phyloP scores from a whole-genome alignment of 176 grass and related monocot species.

The Carex scoparia region DNA sequence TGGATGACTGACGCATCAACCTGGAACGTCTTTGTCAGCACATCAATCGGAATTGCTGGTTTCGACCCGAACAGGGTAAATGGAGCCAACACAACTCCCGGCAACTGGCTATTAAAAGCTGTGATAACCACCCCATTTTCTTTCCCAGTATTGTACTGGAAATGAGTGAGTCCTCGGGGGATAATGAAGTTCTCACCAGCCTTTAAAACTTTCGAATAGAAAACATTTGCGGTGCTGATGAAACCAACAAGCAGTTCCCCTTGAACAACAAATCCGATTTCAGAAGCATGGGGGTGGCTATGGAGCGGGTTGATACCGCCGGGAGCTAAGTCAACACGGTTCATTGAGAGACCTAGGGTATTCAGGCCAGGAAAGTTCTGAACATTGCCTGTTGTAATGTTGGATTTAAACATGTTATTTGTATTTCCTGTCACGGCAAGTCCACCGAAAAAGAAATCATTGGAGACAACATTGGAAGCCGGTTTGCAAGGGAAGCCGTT shows the following conservation, averaged over 20 bases:
- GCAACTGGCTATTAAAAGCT: conserved; percentile 50
- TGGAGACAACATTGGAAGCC: background rate
- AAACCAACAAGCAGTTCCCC: conserved; percentile 57
- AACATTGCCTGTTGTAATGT: conserved; percentile 46
- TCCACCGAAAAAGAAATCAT: conserved; percentile 50
- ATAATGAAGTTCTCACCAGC: conserved; percentile 50
- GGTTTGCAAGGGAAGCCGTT: conserved; percentile 57
- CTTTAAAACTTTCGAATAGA: conserved; percentile 40
- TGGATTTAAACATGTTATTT: conserved; percentile 47
- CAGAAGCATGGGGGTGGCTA: conserved; percentile 59
- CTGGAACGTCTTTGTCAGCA: conserved; percentile 59
- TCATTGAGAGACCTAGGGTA: conserved; percentile 64
- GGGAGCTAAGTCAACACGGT: conserved; percentile 41
- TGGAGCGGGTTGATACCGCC: conserved; percentile 64
- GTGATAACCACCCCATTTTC: conserved; percentile 37
- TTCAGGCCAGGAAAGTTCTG: conserved; percentile 44
- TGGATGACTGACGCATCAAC: conserved; percentile 21
- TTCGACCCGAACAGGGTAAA: conserved; percentile 45
- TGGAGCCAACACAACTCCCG: conserved; percentile 33
- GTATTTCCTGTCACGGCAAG: conserved; percentile 26
- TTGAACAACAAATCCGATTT: conserved; percentile 47
- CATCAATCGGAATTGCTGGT: conserved; percentile 45
- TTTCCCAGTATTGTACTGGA: conserved; percentile 48
- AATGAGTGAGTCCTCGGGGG: conserved; percentile 50
- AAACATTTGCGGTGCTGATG: conserved; percentile 29